Percentiles rank a stretch among this genome's conserved stretches.
Conservation (phyloP, 768 basidiomycete genomes). For the Tylopilus sp. region DNA sequence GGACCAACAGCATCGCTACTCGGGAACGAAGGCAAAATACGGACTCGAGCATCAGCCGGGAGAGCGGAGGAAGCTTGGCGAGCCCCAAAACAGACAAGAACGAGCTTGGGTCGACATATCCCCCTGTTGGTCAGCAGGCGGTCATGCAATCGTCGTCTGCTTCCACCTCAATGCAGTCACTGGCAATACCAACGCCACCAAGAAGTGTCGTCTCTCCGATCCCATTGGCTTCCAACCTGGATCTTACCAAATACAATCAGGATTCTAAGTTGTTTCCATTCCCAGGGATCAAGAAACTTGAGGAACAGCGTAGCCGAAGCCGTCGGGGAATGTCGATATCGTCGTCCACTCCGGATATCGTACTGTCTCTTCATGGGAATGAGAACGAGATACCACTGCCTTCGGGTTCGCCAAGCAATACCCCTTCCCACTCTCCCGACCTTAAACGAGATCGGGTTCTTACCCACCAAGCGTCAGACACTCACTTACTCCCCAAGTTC, state of each 20-base stretch:
- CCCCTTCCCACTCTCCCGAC: slow-evolving; percentile 49
- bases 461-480: slow-evolving; percentile 68
- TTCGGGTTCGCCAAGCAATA: slow-evolving; percentile 48
- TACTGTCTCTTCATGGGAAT: slow-evolving; percentile 40
- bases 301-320: slow-evolving; percentile 64
- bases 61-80: slow-evolving; percentile 70
- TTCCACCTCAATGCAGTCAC: slow-evolving; percentile 57
- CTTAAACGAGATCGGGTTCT: slow-evolving; percentile 56
- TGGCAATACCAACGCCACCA: slow-evolving; percentile 51
- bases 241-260: slow-evolving; percentile 64
- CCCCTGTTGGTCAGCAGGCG: slow-evolving; percentile 49
- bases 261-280: slow-evolving; percentile 84
- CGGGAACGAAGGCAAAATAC: slow-evolving; percentile 66
- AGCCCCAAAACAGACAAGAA: slow-evolving; percentile 59
- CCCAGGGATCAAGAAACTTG: slow-evolving; percentile 78
- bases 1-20: slow-evolving; percentile 70
- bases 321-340: slow-evolving; percentile 49
- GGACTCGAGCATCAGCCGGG: slow-evolving; percentile 70
- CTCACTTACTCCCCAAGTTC: slow-evolving; percentile 56
- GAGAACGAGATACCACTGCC: slow-evolving; percentile 43
- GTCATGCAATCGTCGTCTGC: slow-evolving; percentile 63
- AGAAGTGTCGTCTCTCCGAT: slow-evolving; percentile 72
- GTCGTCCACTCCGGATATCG: slow-evolving; percentile 47
- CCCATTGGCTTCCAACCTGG: slow-evolving; percentile 67
- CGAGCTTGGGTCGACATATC: slow-evolving; percentile 34